These are phyloP conservation scores for Aphanomyces astaci DNA, from an alignment of 352 stramenopile genomes.

Conservation along the genomic window DNA sequence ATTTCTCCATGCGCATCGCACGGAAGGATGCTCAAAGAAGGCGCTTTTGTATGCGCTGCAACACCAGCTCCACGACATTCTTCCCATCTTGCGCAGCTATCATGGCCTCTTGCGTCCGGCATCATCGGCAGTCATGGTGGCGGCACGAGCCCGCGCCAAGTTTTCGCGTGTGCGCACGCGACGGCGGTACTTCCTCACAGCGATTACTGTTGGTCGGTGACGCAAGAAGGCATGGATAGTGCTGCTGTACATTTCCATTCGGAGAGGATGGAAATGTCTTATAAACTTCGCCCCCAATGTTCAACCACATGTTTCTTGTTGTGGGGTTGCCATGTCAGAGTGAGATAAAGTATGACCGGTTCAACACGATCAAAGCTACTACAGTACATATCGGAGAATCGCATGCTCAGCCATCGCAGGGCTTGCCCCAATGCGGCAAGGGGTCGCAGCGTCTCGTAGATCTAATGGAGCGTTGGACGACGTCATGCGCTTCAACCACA, in stretches of 20 bases:
- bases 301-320: neutral
- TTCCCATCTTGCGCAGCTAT: neutral
- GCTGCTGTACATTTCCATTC: too few species aligned
- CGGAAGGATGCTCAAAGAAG: slow-evolving; percentile 22
- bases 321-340: neutral
- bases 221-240: too few species aligned
- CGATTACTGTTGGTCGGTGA: neutral
- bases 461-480: neutral
- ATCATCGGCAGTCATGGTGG: neutral
- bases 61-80: neutral
- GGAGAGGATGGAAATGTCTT: neutral
- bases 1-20: slow-evolving; percentile 14
- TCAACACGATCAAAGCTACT: too few species aligned
- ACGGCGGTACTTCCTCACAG: neutral
- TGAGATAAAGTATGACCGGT: neutral
- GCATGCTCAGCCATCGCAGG: too few species aligned
- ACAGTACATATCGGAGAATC: too few species aligned
- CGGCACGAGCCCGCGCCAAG: neutral
- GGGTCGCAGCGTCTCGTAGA: too few species aligned
- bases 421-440: too few species aligned
- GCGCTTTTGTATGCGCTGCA: neutral
- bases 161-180: neutral
- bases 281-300: neutral
- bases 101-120: neutral
- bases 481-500: neutral